Conservation (phyloP, 1,284 basidiomycete species). For the Ustanciosporium gigantosporum region DNA sequence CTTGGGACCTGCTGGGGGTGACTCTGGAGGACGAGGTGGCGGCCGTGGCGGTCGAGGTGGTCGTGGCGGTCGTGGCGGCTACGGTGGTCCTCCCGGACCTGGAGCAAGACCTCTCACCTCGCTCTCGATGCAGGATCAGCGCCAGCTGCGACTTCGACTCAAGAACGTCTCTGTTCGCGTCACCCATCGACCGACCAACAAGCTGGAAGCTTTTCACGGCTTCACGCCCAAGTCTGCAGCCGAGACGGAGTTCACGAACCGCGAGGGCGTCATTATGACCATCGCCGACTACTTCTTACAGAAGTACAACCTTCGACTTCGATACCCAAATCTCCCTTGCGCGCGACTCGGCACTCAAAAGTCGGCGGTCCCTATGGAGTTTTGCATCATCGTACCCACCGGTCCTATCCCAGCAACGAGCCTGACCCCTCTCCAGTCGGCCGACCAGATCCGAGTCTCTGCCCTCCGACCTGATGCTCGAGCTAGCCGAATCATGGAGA, state of each 20-base stretch:
- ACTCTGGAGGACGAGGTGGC: slow-evolving; percentile 6
- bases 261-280: slow-evolving; percentile 18
- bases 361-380: slow-evolving; percentile 39
- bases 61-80: slow-evolving; percentile 8
- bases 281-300: slow-evolving; percentile 33
- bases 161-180: slow-evolving; percentile 26
- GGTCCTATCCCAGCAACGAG: slow-evolving; percentile 32
- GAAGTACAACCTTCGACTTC: slow-evolving; percentile 37
- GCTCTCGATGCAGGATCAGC: slow-evolving; percentile 17
- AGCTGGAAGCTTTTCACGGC: slow-evolving; percentile 39
- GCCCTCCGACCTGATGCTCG: slow-evolving; percentile 24
- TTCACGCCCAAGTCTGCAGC: slow-evolving; percentile 26
- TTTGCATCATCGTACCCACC: slow-evolving; percentile 25
- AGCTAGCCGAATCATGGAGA: slow-evolving; percentile 22
- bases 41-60: slow-evolving; percentile 17
- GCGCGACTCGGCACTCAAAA: slow-evolving; percentile 22
- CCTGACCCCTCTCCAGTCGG: slow-evolving; percentile 25
- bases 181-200: slow-evolving; percentile 38
- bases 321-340: slow-evolving; percentile 32
- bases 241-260: slow-evolving; percentile 19
- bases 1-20: slow-evolving; percentile 22
- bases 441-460: slow-evolving; percentile 32
- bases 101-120: slow-evolving; percentile 1
- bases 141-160: slow-evolving; percentile 40
- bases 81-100: slow-evolving; percentile 5